Evolutionary conservation across 2,329 filamentous ascomycete species (phyloP).

Genomic region (Hypoxylon sp.): DNA sequence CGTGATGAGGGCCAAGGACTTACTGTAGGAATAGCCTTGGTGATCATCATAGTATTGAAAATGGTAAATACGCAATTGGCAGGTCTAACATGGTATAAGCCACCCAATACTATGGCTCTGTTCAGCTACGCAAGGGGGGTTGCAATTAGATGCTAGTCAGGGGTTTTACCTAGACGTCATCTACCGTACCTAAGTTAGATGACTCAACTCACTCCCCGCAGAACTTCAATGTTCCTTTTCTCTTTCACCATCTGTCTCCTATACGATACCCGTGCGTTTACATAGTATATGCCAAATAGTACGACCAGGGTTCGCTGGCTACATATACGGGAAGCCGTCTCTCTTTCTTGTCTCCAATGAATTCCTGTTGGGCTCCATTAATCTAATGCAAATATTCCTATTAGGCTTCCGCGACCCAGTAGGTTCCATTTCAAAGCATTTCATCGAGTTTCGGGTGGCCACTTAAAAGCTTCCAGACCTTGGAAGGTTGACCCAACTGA

Average conservation of each 20-base stretch:
- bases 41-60: background rate
- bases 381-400: conserved; percentile 27
- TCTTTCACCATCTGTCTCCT: conserved; percentile 3
- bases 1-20: background rate
- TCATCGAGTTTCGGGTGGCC: conserved; percentile 28
- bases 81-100: conserved; percentile 2
- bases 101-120: background rate
- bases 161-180: conserved; percentile 1
- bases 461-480: conserved; percentile 20
- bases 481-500: conserved; percentile 22
- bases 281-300: conserved; percentile 1
- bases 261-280: conserved; percentile 4
- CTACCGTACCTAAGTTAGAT: conserved; percentile 7
- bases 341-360: conserved; percentile 14
- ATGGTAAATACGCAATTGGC: conserved; percentile 3
- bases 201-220: conserved; percentile 9
- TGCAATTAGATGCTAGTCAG: conserved; percentile 6
- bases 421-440: conserved; percentile 14
- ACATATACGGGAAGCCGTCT: conserved; percentile 21
- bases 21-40: background rate
- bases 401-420: conserved; percentile 22
- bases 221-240: background rate
- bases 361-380: conserved; percentile 19
- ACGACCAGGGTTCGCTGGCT: background rate
- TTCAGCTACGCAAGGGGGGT: conserved; percentile 1